A percentile compares a stretch with the other conserved stretches of the same genome.
phyloP scores from a whole-genome alignment of 305 asterid genomes.

The Fraxinus dipetala region DNA sequence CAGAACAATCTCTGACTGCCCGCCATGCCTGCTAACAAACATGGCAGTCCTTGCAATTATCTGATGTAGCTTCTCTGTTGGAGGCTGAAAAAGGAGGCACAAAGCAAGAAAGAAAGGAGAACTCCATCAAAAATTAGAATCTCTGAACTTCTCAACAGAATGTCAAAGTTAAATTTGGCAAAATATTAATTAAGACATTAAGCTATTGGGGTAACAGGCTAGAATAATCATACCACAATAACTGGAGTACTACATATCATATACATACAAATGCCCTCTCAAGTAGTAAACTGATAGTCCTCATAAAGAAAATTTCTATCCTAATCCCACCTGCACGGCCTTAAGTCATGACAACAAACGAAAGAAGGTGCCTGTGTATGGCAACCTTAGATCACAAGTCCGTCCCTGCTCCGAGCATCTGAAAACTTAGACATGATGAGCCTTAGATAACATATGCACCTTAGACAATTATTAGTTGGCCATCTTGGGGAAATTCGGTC shows the following conservation, averaged over 20 bases:
- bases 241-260: conserved; percentile 22
- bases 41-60: conserved; percentile 86
- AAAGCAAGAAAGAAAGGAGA: conserved; percentile 19
- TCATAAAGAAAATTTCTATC: conserved; percentile 52
- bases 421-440: conserved; percentile 86
- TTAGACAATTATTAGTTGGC: conserved; percentile 45
- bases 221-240: conserved; percentile 23
- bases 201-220: background rate
- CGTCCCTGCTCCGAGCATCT: conserved; percentile 91
- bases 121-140: conserved; percentile 24
- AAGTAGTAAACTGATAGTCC: conserved; percentile 51
- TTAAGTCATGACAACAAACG: conserved; percentile 78
- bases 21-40: conserved; percentile 88
- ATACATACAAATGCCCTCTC: conserved; percentile 41
- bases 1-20: conserved; percentile 85
- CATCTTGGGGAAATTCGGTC: conserved; percentile 46
- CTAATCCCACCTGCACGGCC: conserved; percentile 98
- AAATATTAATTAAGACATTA: conserved; percentile 16
- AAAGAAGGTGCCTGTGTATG: conserved; percentile 80
- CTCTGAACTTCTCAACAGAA: conserved; percentile 19
- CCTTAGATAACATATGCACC: conserved; percentile 60
- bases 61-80: conserved; percentile 82
- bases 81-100: conserved; percentile 57
- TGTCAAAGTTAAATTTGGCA: conserved; percentile 11
- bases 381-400: conserved; percentile 79